Evolutionary conservation across 331 rosid genomes (phyloP), one percentile per base, ranked within the genome.

Genomic region (Cydonia oblonga): DNA sequence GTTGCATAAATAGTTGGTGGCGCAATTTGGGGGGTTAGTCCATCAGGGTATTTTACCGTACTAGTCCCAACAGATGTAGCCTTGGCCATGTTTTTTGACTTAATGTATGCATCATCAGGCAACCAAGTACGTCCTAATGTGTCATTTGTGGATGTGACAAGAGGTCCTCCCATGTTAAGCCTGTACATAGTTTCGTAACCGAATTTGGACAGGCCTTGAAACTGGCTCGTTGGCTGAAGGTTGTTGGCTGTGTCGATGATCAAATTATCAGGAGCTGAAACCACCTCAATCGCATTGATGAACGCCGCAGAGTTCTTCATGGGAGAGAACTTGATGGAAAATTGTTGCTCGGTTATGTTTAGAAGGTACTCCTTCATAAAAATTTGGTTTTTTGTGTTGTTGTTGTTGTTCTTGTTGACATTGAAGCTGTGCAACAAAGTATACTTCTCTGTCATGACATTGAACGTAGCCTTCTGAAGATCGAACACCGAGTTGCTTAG

Each of bases 151-250:
- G 85, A 32, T 0, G 82, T 78, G 7, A 81, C 58, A 2, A 73
- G 69, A 1, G 85, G 85, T 6, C 85, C 85, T 57, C 85, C 85
- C 67, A 81, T 18, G 63, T 81, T 81, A 4, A 81, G 14, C 10
- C 85, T 67, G 28, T 77, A 52, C 19, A 73, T 60, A 0, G 68
- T 33, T 44, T 81, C 53, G 5, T 38, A 78, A 1, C 82, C 85
- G 23, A 8, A 78, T 2, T 40, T 40, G 6, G 82, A 73, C 22
- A 81, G 4, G 5, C 85, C 85, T 0, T 71, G 22, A 8, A 29
- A 73, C 19, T 26, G 32, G 25, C 42, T 69, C 6, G 70, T 44
- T 1, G 85, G 85, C 0, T 9, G 57, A n/a, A 81, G 82, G 61
- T 52, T 78, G 18, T 72, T 32, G 9, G 67, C 80, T 1, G 54